A percentile compares a stretch with the other conserved stretches of the same genome.
These are phyloP conservation scores for Fusarium albidum DNA, from an alignment of 2,329 filamentous ascomycete genomes.

Conservation along the genomic window DNA sequence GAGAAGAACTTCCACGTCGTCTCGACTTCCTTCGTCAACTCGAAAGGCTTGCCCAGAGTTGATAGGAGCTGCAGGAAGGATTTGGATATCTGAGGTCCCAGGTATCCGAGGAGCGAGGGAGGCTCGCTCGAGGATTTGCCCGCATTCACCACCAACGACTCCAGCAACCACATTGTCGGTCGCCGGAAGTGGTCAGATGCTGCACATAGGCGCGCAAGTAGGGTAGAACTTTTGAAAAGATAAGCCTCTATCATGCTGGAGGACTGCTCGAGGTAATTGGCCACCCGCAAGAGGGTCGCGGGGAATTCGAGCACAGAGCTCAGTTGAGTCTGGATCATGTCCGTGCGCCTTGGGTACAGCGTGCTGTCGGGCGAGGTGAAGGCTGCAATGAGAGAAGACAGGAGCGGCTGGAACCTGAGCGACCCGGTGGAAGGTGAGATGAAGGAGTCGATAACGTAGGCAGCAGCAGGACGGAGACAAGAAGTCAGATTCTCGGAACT, in stretches of 20 bases:
- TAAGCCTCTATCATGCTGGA: conserved; percentile 76
- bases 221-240: conserved; percentile 80
- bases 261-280: conserved; percentile 68
- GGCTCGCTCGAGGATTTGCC: conserved; percentile 75
- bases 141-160: conserved; percentile 76
- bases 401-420: conserved; percentile 78
- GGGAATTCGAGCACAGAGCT: conserved; percentile 71
- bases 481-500: conserved; percentile 58
- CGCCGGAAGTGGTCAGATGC: conserved; percentile 71
- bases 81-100: conserved; percentile 83
- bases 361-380: conserved; percentile 65
- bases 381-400: conserved; percentile 69
- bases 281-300: conserved; percentile 74
- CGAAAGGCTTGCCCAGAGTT: conserved; percentile 78
- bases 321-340: conserved; percentile 69
- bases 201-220: conserved; percentile 80
- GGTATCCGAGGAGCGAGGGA: conserved; percentile 90
- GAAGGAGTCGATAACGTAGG: conserved; percentile 80
- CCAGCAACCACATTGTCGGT: conserved; percentile 73
- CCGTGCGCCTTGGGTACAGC: conserved; percentile 63
- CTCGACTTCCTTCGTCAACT: conserved; percentile 69
- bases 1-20: conserved; percentile 87
- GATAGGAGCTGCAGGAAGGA: conserved; percentile 84
- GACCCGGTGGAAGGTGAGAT: conserved; percentile 74
- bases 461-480: conserved; percentile 75